phyloP scores from a whole-genome alignment of 257 asterid species.

The Euphrasia confusa region DNA sequence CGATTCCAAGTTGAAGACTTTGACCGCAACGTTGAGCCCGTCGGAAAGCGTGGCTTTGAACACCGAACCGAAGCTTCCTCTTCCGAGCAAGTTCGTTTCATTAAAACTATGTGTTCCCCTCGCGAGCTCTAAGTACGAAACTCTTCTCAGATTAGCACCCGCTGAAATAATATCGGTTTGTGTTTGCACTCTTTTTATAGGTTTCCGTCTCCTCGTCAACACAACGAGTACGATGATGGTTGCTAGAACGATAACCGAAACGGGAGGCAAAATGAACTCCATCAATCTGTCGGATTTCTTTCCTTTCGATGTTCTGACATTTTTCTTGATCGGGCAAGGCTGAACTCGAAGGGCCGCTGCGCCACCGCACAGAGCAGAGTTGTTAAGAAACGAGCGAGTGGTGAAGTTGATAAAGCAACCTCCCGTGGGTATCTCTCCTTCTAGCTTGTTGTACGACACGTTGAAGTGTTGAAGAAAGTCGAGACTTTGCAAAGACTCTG shows the following conservation, averaged over 20 bases:
- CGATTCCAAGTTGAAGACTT: constrained; percentile 2
- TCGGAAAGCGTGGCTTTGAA: background rate
- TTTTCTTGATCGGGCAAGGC: constrained; percentile 1
- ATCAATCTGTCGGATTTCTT: background rate
- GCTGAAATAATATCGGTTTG: background rate
- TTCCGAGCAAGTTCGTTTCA: constrained; percentile 31
- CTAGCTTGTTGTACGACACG: constrained; percentile 30
- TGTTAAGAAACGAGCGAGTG: background rate
- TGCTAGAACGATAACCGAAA: background rate
- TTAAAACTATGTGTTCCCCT: constrained; percentile 26
- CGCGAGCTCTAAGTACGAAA: constrained; percentile 26
- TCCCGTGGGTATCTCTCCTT: constrained; percentile 14
- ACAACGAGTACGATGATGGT: background rate
- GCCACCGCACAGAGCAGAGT: constrained; percentile 31
- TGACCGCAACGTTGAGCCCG: background rate
- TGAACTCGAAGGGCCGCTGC: constrained; percentile 19
- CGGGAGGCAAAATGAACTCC: constrained; percentile 19
- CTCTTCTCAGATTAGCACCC: constrained; percentile 18
- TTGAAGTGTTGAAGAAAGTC: background rate
- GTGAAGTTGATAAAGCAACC: no score
- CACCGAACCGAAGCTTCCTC: constrained; percentile 29
- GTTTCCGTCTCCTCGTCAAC: constrained; percentile 17
- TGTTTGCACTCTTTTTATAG: background rate
- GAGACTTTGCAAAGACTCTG: background rate
- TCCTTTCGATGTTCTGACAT: background rate